Evolutionary conservation across 2,329 filamentous ascomycete species (phyloP), one percentile per base, ranked within the genome.

Genomic region (Metarhizium anisopliae): DNA sequence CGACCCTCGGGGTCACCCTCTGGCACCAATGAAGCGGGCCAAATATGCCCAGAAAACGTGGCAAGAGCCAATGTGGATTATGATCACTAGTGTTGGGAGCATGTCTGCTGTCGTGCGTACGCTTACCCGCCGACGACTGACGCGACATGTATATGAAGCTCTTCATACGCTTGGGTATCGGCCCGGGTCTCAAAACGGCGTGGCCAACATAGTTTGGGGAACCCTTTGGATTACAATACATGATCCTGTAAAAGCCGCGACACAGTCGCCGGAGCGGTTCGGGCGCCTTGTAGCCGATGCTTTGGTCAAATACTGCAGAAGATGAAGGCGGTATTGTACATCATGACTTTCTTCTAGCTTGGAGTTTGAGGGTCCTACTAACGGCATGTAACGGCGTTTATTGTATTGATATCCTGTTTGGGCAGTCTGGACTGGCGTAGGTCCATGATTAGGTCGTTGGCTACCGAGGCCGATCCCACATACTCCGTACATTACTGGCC

Each of bases 51-150:
- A 55, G 2, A 68, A 64, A 55, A 20, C 60, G 3, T 52, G 52
- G 10, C 58, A 67, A 25, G 57, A 67, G 43, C 66, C 69, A 35
- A 59, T 73, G 16, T 73, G 71, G 71, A 55, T 71, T 8, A 60
- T 68, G 45, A 58, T 62, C 2, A 62, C 64, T 20, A 36, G 51
- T 11, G 55, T 56, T 2, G 58, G 53, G 10, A 51, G 52, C 8
- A 49, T 49, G 1, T 56, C 58, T 10, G 56, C 61, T 6, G 59
- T 72, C 4, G 66, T 72, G 29, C 62, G 63, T 35, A 58, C 53
- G 20, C 52, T 64, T 18, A 61, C 63, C 11, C 57, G 59, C 56
- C 59, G 63, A 38, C 62, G 66, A 30, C 14, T 72, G 38, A 62
- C 61, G 16, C 51, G 58, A 7, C 63, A 64, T 30, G 55, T 72